These are phyloP conservation scores for Prunus padus DNA, from an alignment of 306 rosid genomes.

Conservation along the genomic window DNA sequence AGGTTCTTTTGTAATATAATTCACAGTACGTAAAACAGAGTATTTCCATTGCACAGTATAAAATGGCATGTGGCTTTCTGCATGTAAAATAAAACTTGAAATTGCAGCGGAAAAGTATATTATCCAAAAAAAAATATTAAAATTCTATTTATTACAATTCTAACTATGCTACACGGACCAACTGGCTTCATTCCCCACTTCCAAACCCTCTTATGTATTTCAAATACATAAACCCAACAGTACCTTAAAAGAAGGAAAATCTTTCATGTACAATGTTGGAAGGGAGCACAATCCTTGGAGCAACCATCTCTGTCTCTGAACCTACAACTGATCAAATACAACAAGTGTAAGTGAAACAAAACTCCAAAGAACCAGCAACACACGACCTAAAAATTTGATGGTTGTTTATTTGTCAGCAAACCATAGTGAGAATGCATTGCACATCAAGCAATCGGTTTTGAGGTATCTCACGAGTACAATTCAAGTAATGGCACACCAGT, in stretches of 20 bases:
- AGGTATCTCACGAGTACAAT: background rate
- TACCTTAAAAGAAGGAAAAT: background rate
- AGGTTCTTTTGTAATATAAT: background rate
- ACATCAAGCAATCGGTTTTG: background rate
- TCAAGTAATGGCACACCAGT: background rate
- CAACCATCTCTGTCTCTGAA: constrained; percentile 8
- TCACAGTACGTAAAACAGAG: background rate
- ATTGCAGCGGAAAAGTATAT: background rate
- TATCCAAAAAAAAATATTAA: background rate
- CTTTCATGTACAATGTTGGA: constrained; percentile 8
- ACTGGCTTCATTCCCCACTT: constrained; percentile 22
- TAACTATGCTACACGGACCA: constrained; percentile 18
- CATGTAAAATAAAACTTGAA: background rate
- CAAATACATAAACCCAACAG: constrained; percentile 26
- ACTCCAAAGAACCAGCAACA: background rate
- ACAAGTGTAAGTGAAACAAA: background rate
- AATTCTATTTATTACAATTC: background rate
- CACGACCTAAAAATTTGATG: background rate
- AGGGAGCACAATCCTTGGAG: background rate
- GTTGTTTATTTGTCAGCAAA: background rate
- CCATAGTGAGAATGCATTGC: background rate
- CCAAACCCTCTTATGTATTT: constrained; percentile 10
- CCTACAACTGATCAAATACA: background rate
- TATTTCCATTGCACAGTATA: too few relatives aligned
- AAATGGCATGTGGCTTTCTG: too few relatives aligned